Conservation (phyloP, 805 yeast genomes). For the Suhomyces vadensis region DNA sequence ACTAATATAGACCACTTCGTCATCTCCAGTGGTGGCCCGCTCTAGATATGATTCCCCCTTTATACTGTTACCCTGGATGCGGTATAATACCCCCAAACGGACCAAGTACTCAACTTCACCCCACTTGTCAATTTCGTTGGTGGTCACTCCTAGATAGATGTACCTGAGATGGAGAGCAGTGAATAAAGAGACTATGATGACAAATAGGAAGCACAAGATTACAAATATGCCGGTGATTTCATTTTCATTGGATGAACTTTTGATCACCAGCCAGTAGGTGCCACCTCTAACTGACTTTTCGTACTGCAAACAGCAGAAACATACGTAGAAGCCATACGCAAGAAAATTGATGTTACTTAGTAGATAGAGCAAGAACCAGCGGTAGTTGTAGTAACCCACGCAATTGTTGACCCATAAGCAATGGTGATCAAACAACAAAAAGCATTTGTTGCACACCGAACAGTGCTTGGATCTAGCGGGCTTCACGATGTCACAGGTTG, state of each 20-base stretch:
- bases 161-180: slow-evolving; percentile 44
- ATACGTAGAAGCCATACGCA: slow-evolving; percentile 22
- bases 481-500: slow-evolving; percentile 47
- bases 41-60: slow-evolving; percentile 16
- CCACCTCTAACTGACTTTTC: background rate
- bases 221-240: slow-evolving; percentile 38
- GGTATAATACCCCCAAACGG: slow-evolving; percentile 12
- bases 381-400: slow-evolving; percentile 65
- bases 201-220: slow-evolving; percentile 46
- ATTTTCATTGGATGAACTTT: slow-evolving; percentile 19
- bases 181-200: slow-evolving; percentile 36
- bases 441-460: slow-evolving; percentile 56
- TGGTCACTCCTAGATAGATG: slow-evolving; percentile 67
- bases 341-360: slow-evolving; percentile 42
- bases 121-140: slow-evolving; percentile 78
- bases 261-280: slow-evolving; percentile 21
- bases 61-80: background rate
- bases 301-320: slow-evolving; percentile 14
- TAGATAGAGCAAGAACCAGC: slow-evolving; percentile 60
- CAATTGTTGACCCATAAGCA: slow-evolving; percentile 73
- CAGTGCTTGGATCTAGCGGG: slow-evolving; percentile 71
- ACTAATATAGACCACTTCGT: slow-evolving; percentile 27
- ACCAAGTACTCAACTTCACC: slow-evolving; percentile 53
- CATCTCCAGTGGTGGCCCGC: slow-evolving; percentile 10
- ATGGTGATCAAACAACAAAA: slow-evolving; percentile 56